These are phyloP conservation scores for Chlamydomonas eustigma DNA, from an alignment of 139 green algal species.

Conservation along the genomic window DNA sequence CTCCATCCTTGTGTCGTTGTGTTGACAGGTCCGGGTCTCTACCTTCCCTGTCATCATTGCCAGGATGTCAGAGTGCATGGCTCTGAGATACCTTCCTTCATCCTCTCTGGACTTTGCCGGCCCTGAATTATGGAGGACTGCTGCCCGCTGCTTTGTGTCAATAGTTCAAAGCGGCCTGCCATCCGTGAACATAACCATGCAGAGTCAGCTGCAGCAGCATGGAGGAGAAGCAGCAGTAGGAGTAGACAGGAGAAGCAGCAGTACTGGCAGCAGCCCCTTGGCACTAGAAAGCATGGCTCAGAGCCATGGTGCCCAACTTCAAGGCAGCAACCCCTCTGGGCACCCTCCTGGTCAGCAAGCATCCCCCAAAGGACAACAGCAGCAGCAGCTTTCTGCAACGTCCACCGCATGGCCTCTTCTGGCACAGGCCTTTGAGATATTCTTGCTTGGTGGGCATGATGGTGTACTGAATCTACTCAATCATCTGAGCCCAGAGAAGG, in stretches of 20 bases:
- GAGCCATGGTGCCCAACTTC: too few species aligned
- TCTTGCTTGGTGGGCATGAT: slow-evolving; percentile 65
- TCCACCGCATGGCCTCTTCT: slow-evolving; percentile 44
- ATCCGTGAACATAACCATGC: slow-evolving; percentile 56
- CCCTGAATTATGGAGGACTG: slow-evolving; percentile 60
- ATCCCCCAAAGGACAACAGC: background rate
- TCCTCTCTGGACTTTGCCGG: background rate
- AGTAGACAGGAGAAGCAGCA: too few species aligned
- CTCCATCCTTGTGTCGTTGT: too few species aligned
- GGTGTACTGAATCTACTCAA: too few species aligned
- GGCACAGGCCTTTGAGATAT: slow-evolving; percentile 50
- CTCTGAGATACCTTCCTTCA: slow-evolving; percentile 28
- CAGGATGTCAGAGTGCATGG: slow-evolving; percentile 66
- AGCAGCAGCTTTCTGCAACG: background rate
- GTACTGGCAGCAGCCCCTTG: too few species aligned
- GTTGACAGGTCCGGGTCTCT: slow-evolving; percentile 44
- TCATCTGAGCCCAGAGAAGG: too few species aligned
- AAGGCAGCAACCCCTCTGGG: too few species aligned
- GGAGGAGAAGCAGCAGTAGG: too few species aligned
- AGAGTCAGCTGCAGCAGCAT: slow-evolving; percentile 13
- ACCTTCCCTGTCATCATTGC: slow-evolving; percentile 56
- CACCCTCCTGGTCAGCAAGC: too few species aligned
- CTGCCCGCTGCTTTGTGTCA: slow-evolving; percentile 49
- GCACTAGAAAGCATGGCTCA: too few species aligned
- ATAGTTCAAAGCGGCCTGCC: slow-evolving; percentile 63